These are phyloP conservation scores for Caryocar brasiliense DNA, from an alignment of 441 rosid species.

Conservation along the genomic window DNA sequence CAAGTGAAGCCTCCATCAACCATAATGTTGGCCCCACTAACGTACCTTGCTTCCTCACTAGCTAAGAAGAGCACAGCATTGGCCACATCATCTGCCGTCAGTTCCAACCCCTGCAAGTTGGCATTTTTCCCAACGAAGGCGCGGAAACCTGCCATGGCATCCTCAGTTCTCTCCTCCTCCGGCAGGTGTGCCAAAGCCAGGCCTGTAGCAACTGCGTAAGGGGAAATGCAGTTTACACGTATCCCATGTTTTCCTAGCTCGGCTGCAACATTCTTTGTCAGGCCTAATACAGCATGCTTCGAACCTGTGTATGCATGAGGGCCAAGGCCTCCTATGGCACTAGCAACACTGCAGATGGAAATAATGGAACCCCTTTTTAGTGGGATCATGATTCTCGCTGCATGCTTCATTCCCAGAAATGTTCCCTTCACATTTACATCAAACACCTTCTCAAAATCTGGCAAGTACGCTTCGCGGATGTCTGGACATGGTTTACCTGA, in stretches of 20 bases:
- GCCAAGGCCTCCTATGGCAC: slow-evolving; percentile 55
- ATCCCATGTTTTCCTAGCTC: slow-evolving; percentile 86
- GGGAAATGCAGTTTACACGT: slow-evolving; percentile 83
- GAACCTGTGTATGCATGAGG: slow-evolving; percentile 76
- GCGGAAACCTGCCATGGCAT: slow-evolving; percentile 38
- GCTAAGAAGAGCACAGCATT: slow-evolving; percentile 73
- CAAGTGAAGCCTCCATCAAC: slow-evolving; percentile 79
- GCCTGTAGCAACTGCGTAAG: slow-evolving; percentile 54
- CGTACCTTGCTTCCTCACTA: slow-evolving; percentile 64
- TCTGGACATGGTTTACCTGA: slow-evolving; percentile 56
- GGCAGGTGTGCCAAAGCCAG: slow-evolving; percentile 68
- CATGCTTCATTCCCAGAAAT: slow-evolving; percentile 83
- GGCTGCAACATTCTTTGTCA: slow-evolving; percentile 68
- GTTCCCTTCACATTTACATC: slow-evolving; percentile 76
- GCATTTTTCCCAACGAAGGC: slow-evolving; percentile 39
- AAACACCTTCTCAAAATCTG: slow-evolving; percentile 53
- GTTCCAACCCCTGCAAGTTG: slow-evolving; percentile 64
- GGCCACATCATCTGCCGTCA: slow-evolving; percentile 64
- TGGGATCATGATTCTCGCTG: slow-evolving; percentile 79
- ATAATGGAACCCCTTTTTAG: slow-evolving; percentile 48
- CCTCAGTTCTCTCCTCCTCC: slow-evolving; percentile 64
- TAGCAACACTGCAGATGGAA: slow-evolving; percentile 47
- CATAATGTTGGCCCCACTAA: slow-evolving; percentile 78
- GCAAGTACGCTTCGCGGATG: slow-evolving; percentile 42
- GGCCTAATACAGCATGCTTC: slow-evolving; percentile 71